Evolutionary conservation across 2,329 filamentous ascomycete species (phyloP), one percentile per base, ranked within the genome.

Genomic region (Diaporthe sp.): DNA sequence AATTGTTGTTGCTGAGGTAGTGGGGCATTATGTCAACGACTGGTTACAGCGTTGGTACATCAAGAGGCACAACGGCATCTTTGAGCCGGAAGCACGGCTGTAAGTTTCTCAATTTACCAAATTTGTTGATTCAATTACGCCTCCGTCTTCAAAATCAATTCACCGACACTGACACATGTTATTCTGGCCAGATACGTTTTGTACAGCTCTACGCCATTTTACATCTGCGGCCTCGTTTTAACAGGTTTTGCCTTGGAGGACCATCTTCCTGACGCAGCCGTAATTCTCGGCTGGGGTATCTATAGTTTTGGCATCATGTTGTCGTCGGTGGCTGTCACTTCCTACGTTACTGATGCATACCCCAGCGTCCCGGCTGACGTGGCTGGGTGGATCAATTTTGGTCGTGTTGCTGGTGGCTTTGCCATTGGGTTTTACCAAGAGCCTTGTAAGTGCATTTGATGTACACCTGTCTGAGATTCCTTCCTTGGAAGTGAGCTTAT

Each of bases 11-110:
- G 87, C 86, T 13, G 86, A 87, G 78, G 75, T 86, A 6, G 77
- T 80, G 37, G 87, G 87, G 22, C 87, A 88, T 79, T 87, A 83
- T 83, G 80, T 88, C 1, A 86, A 88, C 78, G 87, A 88, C 76
- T 76, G 81, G 4, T 79, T 87, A 49, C 84, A 84, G 17, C 79
- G 73, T 3, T 61, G 79, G 28, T 83, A 83, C 65, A 82, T 84
- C 8, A 31, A 49, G 28, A 68, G 15, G 25, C 62, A 68, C 28
- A 42, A 51, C n/a, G 84, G 84, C 9, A 80, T 79, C 34, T 84
- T 88, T 28, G 84, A 87, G 39, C 85, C 87, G 13, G 87, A 89
- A 80, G 83, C 83, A 4, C 85, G 87, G 15, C 82, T 88, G 19
- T 78, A 81, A 22, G 83, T 84, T 10, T 81, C 84, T 60, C 12